Evolutionary conservation across 371 early-diverging fungal genomes (phyloP).

Genomic region (Choanephora cucurbitarum): DNA sequence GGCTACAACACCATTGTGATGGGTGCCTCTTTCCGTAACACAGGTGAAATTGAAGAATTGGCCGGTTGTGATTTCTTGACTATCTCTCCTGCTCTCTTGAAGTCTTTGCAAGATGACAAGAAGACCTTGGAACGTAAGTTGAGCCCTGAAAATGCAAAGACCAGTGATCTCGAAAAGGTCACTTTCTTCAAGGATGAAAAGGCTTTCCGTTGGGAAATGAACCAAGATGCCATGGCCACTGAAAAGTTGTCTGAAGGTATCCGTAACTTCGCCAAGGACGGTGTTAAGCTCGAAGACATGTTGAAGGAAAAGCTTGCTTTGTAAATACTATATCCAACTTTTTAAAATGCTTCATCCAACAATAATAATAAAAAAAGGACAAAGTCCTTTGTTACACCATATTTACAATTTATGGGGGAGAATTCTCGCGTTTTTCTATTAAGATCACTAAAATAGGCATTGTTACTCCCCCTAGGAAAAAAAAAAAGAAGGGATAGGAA

Average conservation of each 20-base stretch:
- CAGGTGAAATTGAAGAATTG: constrained; percentile 92
- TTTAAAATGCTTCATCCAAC: no score
- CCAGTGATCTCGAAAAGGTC: constrained; percentile 54
- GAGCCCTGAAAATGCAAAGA: constrained; percentile 63
- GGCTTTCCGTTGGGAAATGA: constrained; percentile 92
- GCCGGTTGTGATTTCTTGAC: constrained; percentile 97
- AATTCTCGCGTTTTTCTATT: no score
- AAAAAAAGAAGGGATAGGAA: no score
- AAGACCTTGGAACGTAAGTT: constrained; percentile 72
- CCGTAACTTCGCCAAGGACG: constrained; percentile 93
- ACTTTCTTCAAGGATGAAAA: constrained; percentile 73
- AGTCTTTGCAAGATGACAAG: constrained; percentile 67
- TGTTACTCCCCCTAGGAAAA: no score
- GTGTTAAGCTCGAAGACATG: constrained; percentile 73
- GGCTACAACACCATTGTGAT: constrained; percentile 97
- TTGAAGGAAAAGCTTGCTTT: constrained; percentile 50
- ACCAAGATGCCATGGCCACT: constrained; percentile 97
- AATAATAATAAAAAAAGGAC: no score
- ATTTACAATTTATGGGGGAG: no score
- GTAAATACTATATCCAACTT: neutral
- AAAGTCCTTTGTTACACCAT: no score
- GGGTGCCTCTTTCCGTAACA: constrained; percentile 98
- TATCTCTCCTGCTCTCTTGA: constrained; percentile 87
- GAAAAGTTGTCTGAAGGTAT: constrained; percentile 96
- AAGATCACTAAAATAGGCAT: no score